Conservation (phyloP, 2,329 filamentous ascomycete species). For the Cercospora sp. region DNA sequence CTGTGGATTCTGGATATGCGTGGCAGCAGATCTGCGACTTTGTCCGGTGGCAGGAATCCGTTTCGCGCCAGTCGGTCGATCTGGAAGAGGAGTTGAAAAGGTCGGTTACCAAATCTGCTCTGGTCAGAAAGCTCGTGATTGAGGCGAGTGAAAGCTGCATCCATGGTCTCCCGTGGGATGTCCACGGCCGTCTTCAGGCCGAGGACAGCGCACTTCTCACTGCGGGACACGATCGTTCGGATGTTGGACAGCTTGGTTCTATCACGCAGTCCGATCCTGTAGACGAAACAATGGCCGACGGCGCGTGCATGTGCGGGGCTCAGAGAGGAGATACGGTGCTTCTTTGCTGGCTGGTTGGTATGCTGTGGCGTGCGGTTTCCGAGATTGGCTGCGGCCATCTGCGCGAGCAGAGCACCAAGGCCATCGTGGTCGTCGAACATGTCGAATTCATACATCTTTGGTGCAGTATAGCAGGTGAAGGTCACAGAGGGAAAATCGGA, state of each 20-base stretch:
- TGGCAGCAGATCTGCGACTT: slow-evolving; percentile 50
- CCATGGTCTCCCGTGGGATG: slow-evolving; percentile 20
- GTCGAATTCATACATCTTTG: slow-evolving; percentile 42
- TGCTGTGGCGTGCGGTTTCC: not conserved
- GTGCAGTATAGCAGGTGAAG: slow-evolving; percentile 42
- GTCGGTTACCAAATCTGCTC: slow-evolving; percentile 37
- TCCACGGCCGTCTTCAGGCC: slow-evolving; percentile 26
- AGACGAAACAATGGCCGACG: slow-evolving; percentile 53
- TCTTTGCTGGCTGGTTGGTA: slow-evolving; percentile 22
- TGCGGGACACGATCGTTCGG: slow-evolving; percentile 27
- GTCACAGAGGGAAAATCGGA: slow-evolving; percentile 38
- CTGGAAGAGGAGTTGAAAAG: slow-evolving; percentile 62
- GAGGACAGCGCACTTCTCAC: slow-evolving; percentile 36
- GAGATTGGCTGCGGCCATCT: not conserved
- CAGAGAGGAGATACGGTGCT: slow-evolving; percentile 40
- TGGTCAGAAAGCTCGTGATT: slow-evolving; percentile 38
- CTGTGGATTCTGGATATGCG: slow-evolving; percentile 43
- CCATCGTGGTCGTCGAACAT: not conserved
- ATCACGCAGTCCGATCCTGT: slow-evolving; percentile 40
- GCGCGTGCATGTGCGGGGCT: slow-evolving; percentile 42
- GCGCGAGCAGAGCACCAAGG: not conserved
- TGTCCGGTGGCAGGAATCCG: slow-evolving; percentile 59
- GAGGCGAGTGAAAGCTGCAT: slow-evolving; percentile 33
- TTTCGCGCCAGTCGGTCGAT: slow-evolving; percentile 64
- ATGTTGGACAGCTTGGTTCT: slow-evolving; percentile 31